Base-by-base conservation (phyloP, 345 rosid species). In the Salix udensis region DNA sequence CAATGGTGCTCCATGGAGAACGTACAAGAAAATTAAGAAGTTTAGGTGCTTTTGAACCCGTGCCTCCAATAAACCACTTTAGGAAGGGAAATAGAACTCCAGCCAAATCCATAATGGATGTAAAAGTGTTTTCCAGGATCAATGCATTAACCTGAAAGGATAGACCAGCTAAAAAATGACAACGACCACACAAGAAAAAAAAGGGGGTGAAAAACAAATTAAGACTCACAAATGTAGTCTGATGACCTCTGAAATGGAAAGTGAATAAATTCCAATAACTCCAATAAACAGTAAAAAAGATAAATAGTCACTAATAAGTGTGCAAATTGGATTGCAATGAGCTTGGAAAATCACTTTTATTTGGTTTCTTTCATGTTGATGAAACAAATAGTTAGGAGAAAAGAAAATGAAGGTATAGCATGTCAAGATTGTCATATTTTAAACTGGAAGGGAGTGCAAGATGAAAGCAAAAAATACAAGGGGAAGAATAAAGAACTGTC, bases 71-170 rank as follows among this genome's bases (percentile, higher is more conserved):
- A 87, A 96, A 90, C 97, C 95, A 94, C 92, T 89, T 96, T 76
- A 96, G 82, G 85, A 94, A 91, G 65, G 99, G 99, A 42, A 96
- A 79, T 64, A 96, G 74, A 71, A 96, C 97, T 77, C 98, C 98
- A 84, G 97, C 98, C 99, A 96, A 94, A 83, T 96, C 99, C 79
- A 96, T 89, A 87, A 96, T 96, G 62, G 99, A 96, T 70, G 98
- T 92, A 86, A 96, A 96, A 37, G 99, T 96, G 65, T 96, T 96
- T 79, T 96, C 99, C 85, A 96, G 85, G 78, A 96, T 92, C 88
- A 96, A 65, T 48, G 89, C 92, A 81, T 93, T 76, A 69, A 96
- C 90, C 99, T 96, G 84, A 65, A 77, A 46, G 10, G 42, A 34
- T 62, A 82, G 73, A 73, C 19, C 68, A 40, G 44, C 26, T 67